Percentiles rank a stretch among this genome's conserved stretches.
These are phyloP conservation scores for Suhomyces faveliae DNA, from an alignment of 805 yeast species.

Conservation along the genomic window DNA sequence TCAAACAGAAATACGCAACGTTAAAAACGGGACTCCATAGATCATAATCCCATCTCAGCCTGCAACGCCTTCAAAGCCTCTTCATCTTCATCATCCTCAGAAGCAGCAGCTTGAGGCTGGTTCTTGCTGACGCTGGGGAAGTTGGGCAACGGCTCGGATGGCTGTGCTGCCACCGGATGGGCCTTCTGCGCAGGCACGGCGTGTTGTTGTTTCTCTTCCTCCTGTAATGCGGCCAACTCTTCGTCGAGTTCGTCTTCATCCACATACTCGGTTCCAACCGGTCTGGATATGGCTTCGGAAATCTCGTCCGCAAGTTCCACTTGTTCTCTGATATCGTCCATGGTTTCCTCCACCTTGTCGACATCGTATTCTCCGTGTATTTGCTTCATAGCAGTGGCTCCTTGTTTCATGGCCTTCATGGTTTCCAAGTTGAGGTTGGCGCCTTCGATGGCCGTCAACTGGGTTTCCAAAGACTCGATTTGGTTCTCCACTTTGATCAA, in stretches of 20 bases:
- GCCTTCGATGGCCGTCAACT: conserved; percentile 84
- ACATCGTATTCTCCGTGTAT: conserved; percentile 94
- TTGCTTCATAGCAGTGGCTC: conserved; percentile 94
- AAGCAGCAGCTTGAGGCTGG: conserved; percentile 42
- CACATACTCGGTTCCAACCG: conserved; percentile 76
- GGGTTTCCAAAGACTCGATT: conserved; percentile 85
- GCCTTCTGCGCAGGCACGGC: conserved; percentile 18
- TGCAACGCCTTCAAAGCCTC: conserved; percentile 76
- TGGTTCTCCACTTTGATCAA: conserved; percentile 81
- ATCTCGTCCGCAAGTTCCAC: conserved; percentile 94
- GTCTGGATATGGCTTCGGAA: conserved; percentile 92
- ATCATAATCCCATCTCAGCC: conserved; percentile 74
- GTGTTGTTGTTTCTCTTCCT: conserved; percentile 65
- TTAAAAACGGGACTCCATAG: not conserved
- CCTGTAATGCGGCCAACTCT: conserved; percentile 84
- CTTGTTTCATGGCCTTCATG: conserved; percentile 98
- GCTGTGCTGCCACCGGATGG: conserved; percentile 16
- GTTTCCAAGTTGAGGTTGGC: conserved; percentile 97
- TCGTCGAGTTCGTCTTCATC: conserved; percentile 95
- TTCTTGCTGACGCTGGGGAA: conserved; percentile 45
- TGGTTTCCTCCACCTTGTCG: conserved; percentile 94
- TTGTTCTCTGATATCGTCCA: conserved; percentile 98
- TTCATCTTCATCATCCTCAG: conserved; percentile 74
- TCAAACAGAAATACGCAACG: not conserved
- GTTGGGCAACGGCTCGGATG: conserved; percentile 33